Base-by-base conservation (phyloP, 371 early-diverging fungal genomes). In the Apophysomyces sp. region DNA sequence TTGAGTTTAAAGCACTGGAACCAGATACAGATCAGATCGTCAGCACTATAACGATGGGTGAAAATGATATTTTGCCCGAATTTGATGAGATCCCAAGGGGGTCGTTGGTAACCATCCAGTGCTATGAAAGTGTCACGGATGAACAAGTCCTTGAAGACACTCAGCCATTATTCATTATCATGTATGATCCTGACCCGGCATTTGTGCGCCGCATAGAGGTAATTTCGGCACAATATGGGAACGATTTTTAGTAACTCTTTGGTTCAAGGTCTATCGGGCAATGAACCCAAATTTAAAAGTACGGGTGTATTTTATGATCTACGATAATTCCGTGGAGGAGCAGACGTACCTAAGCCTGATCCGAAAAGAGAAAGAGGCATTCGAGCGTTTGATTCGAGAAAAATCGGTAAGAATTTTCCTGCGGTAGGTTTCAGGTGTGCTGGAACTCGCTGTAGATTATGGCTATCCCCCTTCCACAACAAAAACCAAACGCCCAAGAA, bases 261-360 rank as follows among this genome's bases (percentile, higher is more conserved):
- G n/a, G n/a, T n/a, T n/a, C n/a, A n/a, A 73, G 71, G 62, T 87
- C 0, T 91, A 89, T 68, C 84, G 92, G 49, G 90, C 93, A 0
- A 57, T 73, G 12, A 65, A 88, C 63, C 86, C 89, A 1, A 63
- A 81, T 0, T 32, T 70, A 5, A 64, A 82, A 8, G 68, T 93
- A 4, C 86, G 90, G 37, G 93, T 97, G 6, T 96, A 95, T 62
- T 96, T 97, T 66, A 80, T 97, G 73, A 79, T 95, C 0, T 98
- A 98, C 62, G 92, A 94, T 55, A 90, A 96, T 73, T 95, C 96
- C 3, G 83, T 96, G 0, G 99, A 99, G 76, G 99, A 99, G 74
- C 97, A 98, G 69, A 80, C 83, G 21, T 98, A 95, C 66, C 71
- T 99, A 29, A 89, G 88, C 32, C 65, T 78, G 1, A 89, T 98